Evolutionary conservation across 2,329 filamentous ascomycete species (phyloP), one percentile per base, ranked within the genome.

Genomic region (Blastomyces gilchristii): DNA sequence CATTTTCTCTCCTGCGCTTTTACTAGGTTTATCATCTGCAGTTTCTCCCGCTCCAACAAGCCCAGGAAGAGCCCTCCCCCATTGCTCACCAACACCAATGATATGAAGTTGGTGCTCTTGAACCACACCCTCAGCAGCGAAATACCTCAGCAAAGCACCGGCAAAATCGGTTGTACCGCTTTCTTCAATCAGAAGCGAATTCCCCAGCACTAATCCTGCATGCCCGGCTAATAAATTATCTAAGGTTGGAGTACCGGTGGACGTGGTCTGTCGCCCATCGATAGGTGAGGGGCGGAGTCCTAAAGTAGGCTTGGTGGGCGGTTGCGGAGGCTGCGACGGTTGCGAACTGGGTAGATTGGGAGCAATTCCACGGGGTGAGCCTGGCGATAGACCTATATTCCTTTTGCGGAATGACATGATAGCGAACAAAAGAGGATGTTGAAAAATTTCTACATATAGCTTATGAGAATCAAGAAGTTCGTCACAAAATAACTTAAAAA

Each of bases 131-230:
- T 99, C 92, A 0, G 93, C 92, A 0, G 91, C 93, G 76, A 91
- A 99, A 74, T 94, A 97, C 62, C 89, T 84, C 54, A 97, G 77
- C 63, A 97, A 78, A 34, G 90, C 85, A 1, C 92, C 90, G 0
- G 90, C 87, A 78, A 96, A 99, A 74, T 99, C 94, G 0, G 94
- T 99, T 0, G 93, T 96, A 0, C 93, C 93, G 63, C 86, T 88
- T 71, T 99, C 94, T 72, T 93, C 90, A 41, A 97, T 79, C 5
- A 99, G 77, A 0, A 97, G 72, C 0, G 87, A 89, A 22, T 85
- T 90, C 0, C 94, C 94, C 7, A 97, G 80, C 0, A 90, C 85
- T 4, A 97, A 80, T 0, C 94, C 94, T 4, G 87, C 84, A 77
- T 97, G 93, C 0, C 93, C 91, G 50, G 91, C 91, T 0, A 99